Evolutionary conservation across 306 rosid genomes (phyloP).

Genomic region (Albizia julibrissin): DNA sequence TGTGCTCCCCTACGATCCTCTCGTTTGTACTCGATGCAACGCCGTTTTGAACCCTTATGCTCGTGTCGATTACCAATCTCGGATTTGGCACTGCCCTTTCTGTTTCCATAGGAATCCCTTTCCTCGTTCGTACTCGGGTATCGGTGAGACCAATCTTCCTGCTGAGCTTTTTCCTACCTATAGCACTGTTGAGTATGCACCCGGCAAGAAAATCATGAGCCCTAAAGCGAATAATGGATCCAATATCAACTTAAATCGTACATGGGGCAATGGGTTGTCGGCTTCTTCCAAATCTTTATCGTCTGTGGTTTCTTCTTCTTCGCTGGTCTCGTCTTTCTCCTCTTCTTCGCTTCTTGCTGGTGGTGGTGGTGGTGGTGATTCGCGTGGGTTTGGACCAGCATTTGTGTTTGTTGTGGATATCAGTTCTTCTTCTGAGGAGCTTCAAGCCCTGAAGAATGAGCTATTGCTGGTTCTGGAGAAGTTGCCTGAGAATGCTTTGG

Average conservation of each 20-base stretch:
- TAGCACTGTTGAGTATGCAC: slow-evolving; percentile 74
- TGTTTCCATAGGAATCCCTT: slow-evolving; percentile 65
- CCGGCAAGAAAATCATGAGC: slow-evolving; percentile 31
- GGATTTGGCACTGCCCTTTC: slow-evolving; percentile 90
- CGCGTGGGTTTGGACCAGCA: slow-evolving; percentile 52
- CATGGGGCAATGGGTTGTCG: slow-evolving; percentile 38
- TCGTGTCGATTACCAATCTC: slow-evolving; percentile 77
- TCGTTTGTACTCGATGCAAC: slow-evolving; percentile 60
- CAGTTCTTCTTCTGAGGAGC: slow-evolving; percentile 55
- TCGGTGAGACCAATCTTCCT: slow-evolving; percentile 82
- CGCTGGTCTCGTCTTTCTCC: slow-evolving; percentile 28
- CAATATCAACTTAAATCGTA: slow-evolving; percentile 30
- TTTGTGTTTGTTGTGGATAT: slow-evolving; percentile 69
- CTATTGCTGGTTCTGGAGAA: slow-evolving; percentile 59
- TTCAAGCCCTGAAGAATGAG: slow-evolving; percentile 66
- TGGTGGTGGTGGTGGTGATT: slow-evolving; percentile 34
- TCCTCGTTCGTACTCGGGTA: slow-evolving; percentile 66
- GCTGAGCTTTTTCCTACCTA: slow-evolving; percentile 95
- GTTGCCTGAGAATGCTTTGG: slow-evolving; percentile 65
- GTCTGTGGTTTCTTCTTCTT: slow-evolving; percentile 34
- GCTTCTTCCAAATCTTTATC: slow-evolving; percentile 45
- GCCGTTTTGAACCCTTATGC: slow-evolving; percentile 90
- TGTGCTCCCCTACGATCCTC: slow-evolving; percentile 75
- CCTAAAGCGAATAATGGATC: slow-evolving; percentile 31
- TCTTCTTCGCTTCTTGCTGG: slow-evolving; percentile 35